A percentile compares a stretch with the other conserved stretches of the same genome.
phyloP scores from a whole-genome alignment of 2,329 filamentous ascomycete genomes.

The Pseudogymnoascus sp. region DNA sequence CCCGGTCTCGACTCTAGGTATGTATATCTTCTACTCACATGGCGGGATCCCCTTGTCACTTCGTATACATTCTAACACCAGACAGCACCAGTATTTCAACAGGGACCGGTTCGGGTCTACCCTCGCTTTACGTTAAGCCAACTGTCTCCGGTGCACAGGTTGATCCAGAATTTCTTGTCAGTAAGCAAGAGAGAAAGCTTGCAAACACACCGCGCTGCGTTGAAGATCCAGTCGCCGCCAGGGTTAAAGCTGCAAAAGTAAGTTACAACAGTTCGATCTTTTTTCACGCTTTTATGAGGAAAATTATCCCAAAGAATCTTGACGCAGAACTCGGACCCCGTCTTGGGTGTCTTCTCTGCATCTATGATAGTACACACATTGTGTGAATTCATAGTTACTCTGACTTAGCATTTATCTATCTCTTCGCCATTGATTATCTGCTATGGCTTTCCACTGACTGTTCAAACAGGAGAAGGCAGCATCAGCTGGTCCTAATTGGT shows the following conservation, averaged over 20 bases:
- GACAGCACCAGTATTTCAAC: constrained; percentile 5
- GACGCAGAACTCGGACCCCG: constrained; percentile 67
- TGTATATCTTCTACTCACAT: neutral
- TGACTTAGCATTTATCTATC: constrained; percentile 33
- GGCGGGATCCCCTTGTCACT: neutral
- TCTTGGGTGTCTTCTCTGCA: constrained; percentile 71
- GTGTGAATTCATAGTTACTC: constrained; percentile 60
- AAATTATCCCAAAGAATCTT: constrained; percentile 62
- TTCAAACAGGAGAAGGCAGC: constrained; percentile 35
- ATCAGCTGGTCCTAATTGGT: constrained; percentile 78
- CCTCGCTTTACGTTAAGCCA: constrained; percentile 46
- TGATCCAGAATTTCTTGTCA: constrained; percentile 42
- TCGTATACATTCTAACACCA: neutral
- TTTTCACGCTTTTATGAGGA: constrained; percentile 55
- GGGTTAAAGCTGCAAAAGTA: constrained; percentile 44
- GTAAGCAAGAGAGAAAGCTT: constrained; percentile 37
- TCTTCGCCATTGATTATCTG: constrained; percentile 9
- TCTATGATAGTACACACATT: constrained; percentile 46
- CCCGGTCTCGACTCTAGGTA: constrained; percentile 9
- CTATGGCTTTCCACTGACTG: constrained; percentile 8
- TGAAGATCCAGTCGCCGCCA: constrained; percentile 41
- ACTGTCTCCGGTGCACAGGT: constrained; percentile 44
- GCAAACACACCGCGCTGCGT: constrained; percentile 43
- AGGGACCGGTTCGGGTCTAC: constrained; percentile 15
- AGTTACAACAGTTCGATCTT: constrained; percentile 17